Percentiles rank a stretch among this genome's conserved stretches.
phyloP scores from a whole-genome alignment of 1,284 basidiomycete genomes.

The Neonothopanus nambi region DNA sequence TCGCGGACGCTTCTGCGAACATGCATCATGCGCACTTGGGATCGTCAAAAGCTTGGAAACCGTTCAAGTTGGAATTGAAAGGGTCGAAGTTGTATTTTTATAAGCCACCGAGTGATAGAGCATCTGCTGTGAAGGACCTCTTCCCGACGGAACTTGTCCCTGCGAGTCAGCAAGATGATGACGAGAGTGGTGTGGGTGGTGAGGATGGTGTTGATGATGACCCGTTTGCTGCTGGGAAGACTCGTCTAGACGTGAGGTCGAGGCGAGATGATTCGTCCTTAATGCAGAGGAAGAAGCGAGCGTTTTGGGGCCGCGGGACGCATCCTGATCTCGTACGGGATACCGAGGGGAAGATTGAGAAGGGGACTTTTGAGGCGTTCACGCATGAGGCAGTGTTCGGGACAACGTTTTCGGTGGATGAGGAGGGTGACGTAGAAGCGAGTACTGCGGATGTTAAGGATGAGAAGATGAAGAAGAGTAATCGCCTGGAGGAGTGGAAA shows the following conservation, averaged over 20 bases:
- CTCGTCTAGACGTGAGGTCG: slow-evolving; percentile 26
- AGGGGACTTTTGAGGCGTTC: slow-evolving; percentile 74
- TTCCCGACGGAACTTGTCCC: slow-evolving; percentile 65
- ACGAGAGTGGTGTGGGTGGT: slow-evolving; percentile 12
- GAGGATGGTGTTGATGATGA: slow-evolving; percentile 28
- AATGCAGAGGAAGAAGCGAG: slow-evolving; percentile 56
- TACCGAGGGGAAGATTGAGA: slow-evolving; percentile 47
- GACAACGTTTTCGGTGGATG: slow-evolving; percentile 51
- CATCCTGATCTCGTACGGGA: slow-evolving; percentile 67
- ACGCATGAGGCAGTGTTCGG: slow-evolving; percentile 78
- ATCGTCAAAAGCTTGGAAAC: slow-evolving; percentile 74
- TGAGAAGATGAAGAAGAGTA: slow-evolving; percentile 14
- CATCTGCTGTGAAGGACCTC: slow-evolving; percentile 62
- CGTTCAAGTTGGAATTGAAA: slow-evolving; percentile 77
- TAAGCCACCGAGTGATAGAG: slow-evolving; percentile 73
- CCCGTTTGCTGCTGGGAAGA: slow-evolving; percentile 23
- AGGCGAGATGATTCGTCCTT: slow-evolving; percentile 33
- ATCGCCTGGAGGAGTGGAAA: slow-evolving; percentile 45
- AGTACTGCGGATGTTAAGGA: slow-evolving; percentile 17
- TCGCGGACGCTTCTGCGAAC: slow-evolving; percentile 48
- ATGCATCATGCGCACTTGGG: slow-evolving; percentile 31
- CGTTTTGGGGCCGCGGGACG: slow-evolving; percentile 75
- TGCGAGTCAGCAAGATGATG: slow-evolving; percentile 23
- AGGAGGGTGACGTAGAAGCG: slow-evolving; percentile 13
- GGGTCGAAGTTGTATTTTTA: slow-evolving; percentile 82